A percentile compares a stretch with the other conserved stretches of the same genome.
Conservation (phyloP, 2,329 filamentous ascomycete genomes). For the Aspergillus pseudotamarii region DNA sequence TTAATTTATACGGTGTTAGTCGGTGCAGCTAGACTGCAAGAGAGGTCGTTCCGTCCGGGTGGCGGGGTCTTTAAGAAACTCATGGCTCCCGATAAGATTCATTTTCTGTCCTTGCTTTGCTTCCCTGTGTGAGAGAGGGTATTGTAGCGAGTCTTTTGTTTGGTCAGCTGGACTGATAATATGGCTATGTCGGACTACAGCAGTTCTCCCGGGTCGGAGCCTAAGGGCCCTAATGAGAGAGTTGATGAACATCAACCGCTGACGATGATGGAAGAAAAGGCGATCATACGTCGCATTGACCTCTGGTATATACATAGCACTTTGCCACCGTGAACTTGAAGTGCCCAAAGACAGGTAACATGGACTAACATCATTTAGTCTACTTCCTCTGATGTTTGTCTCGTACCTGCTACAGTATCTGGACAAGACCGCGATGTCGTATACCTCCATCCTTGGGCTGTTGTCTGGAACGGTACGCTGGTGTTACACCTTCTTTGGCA, state of each 20-base stretch:
- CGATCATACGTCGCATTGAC: slow-evolving; percentile 10
- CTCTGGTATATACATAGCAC: not conserved
- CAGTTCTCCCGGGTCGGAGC: not conserved
- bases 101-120: not conserved
- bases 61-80: not conserved
- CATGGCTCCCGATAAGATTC: not conserved
- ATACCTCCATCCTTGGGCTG: slow-evolving; percentile 38
- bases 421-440: slow-evolving; percentile 40
- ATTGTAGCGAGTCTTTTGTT: too few species aligned
- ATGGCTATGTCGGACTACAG: not conserved
- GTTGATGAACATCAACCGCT: not conserved
- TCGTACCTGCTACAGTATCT: slow-evolving; percentile 37
- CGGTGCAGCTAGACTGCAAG: not conserved
- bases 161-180: not conserved
- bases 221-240: slow-evolving; percentile 1
- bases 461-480: not conserved
- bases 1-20: not conserved
- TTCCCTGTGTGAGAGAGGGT: not conserved
- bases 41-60: not conserved
- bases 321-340: too few species aligned
- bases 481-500: not conserved
- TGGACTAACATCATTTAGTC: not conserved
- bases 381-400: slow-evolving; percentile 30
- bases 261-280: slow-evolving; percentile 3
- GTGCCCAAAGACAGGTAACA: not conserved